Conservation (phyloP, 75 land plant species). For the Picea glauca region DNA sequence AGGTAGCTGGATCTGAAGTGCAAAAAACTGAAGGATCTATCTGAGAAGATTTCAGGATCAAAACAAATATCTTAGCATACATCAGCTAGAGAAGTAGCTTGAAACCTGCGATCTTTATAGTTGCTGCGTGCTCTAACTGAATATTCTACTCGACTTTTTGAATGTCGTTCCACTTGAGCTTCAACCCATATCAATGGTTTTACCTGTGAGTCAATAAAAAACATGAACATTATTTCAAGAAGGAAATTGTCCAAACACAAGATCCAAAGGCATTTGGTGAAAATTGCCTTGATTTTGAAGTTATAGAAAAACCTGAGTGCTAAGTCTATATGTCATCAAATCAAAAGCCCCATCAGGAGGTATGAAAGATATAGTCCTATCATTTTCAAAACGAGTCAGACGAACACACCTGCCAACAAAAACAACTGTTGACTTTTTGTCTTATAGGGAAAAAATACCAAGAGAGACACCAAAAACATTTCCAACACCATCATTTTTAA, state of each 20-base stretch:
- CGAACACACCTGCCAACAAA: conserved; percentile 78
- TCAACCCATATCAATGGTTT: conserved; percentile 96
- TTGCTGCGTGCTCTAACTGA: conserved; percentile 92
- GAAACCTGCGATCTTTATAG: conserved; percentile 83
- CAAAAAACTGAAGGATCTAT: neutral
- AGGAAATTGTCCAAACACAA: conserved; percentile 9
- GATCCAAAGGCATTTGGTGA: neutral
- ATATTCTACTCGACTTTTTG: conserved; percentile 88
- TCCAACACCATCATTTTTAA: neutral
- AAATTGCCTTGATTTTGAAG: neutral
- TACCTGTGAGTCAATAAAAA: conserved; percentile 48
- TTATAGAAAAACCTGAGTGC: conserved; percentile 71
- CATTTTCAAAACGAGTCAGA: conserved; percentile 94
- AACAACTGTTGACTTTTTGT: neutral
- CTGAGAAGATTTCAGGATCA: neutral
- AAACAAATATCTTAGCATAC: conserved; percentile 5
- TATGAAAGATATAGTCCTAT: conserved; percentile 93
- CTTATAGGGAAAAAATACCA: neutral
- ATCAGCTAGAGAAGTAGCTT: conserved; percentile 6
- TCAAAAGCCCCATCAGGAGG: conserved; percentile 98
- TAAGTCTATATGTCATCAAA: conserved; percentile 96
- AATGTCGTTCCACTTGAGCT: conserved; percentile 91
- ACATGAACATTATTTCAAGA: conserved; percentile 84
- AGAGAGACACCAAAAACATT: neutral
- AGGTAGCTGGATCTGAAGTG: neutral